phyloP scores from a whole-genome alignment of 139 green algal species.

The Coccomyxa sp. region DNA sequence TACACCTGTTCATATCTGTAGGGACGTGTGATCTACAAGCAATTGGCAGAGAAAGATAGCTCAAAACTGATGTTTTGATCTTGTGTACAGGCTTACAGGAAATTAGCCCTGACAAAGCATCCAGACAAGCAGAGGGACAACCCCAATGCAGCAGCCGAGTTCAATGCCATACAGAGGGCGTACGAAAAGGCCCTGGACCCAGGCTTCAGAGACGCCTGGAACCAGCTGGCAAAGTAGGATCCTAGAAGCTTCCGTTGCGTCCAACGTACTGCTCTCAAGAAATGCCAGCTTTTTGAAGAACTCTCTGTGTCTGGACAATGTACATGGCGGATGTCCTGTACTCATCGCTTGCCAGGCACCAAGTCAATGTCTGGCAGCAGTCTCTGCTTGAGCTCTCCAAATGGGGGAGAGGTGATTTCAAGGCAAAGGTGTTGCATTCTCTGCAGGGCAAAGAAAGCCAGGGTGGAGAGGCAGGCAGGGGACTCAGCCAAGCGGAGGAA shows the following conservation, averaged over 20 bases:
- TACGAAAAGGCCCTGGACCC: constrained; percentile 78
- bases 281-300: not conserved
- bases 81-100: constrained; percentile 39
- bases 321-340: not conserved
- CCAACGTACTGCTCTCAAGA: not conserved
- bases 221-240: constrained; percentile 56
- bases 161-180: constrained; percentile 73
- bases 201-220: constrained; percentile 56
- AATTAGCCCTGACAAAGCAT: constrained; percentile 69
- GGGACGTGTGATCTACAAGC: not conserved
- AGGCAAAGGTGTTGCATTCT: not conserved
- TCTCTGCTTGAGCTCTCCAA: too few relatives aligned
- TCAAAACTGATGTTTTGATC: not conserved
- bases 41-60: not conserved
- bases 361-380: too few relatives aligned
- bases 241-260: not conserved
- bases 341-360: too few relatives aligned
- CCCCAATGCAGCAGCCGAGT: constrained; percentile 67
- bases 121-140: constrained; percentile 76
- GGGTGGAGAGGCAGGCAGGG: constrained; percentile 26
- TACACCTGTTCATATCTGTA: not conserved
- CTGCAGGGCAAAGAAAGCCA: constrained; percentile 42
- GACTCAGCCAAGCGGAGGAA: constrained; percentile 71
- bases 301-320: not conserved
- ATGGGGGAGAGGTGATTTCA: too few relatives aligned